Base-by-base conservation (phyloP, 768 basidiomycete genomes). In the Naganishia randhawae region DNA sequence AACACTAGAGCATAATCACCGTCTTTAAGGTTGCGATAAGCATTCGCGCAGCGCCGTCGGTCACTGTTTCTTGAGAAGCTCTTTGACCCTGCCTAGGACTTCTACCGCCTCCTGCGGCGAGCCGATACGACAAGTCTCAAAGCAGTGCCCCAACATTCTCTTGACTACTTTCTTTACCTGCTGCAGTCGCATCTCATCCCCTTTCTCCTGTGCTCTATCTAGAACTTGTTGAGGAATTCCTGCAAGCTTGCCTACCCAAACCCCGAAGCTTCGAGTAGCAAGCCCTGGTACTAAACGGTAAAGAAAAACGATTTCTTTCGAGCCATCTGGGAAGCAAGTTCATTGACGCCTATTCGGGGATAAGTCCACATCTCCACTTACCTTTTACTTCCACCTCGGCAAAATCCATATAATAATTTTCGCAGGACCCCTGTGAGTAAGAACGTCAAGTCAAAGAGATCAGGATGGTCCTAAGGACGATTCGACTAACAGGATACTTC, bases 341-440 rank as follows among this genome's bases (percentile, higher is more conserved):
- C 27, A n/a, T 52, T 42, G n/a, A n/a, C n/a, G n/a, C 6, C 11
- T 41, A 1, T 50, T 13, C 9, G 35, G 6, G 63, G 22, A 48
- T 31, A 9, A 14, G 7, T 50, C 29, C 14, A 42, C 27, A 32
- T 37, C 1, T 19, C 16, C 9, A 39, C 73, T 65, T 31, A 81
- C 78, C 77, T 48, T 89, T 83, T 3, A 87, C 84, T 33, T 82
- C 82, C 14, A 88, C 86, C 45, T 87, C 86, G 27, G 84, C 83
- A 73, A 90, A 95, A 29, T 86, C 87, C 90, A 97, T 94, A 74
- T 96, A 92, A 73, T 89, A 77, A 75, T 93, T 94, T 72, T 87
- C 84, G 41, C 91, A 81, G 16, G 17, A 27, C 11, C 3, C n/a
- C 57, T 61, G 11, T 86, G 83, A 16, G 75, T 69, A 0, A 88